These are phyloP conservation scores for Eimeria acervulina DNA, from an alignment of 169 alveolate species.

Conservation along the genomic window DNA sequence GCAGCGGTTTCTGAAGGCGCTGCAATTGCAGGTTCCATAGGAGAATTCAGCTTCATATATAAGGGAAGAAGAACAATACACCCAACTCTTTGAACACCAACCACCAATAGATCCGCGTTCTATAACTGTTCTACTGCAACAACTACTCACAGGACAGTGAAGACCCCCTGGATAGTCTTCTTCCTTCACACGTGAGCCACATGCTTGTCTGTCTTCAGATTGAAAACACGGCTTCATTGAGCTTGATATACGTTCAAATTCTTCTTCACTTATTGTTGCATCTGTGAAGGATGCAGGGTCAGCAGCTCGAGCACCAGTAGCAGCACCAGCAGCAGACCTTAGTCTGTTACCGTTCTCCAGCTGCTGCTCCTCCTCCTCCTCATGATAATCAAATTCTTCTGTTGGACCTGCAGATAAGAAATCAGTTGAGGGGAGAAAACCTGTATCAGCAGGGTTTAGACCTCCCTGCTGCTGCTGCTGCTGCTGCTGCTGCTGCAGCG, in stretches of 20 bases:
- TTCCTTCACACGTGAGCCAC: not conserved
- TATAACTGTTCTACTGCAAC: conserved; percentile 6
- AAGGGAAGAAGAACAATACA: not conserved
- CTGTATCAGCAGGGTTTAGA: too few species aligned
- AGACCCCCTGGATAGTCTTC: conserved; percentile 47
- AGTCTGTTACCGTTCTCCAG: too few species aligned
- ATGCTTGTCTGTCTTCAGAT: not conserved
- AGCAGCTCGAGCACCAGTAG: too few species aligned
- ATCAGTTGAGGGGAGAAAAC: too few species aligned
- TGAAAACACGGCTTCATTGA: conserved; percentile 9
- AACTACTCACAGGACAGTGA: not conserved
- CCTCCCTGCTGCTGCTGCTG: too few species aligned
- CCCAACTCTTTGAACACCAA: not conserved
- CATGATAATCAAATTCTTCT: too few species aligned
- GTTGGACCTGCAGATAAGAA: too few species aligned
- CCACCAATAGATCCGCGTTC: not conserved
- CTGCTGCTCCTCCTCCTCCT: too few species aligned
- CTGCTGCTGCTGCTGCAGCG: too few species aligned
- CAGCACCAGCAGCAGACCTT: too few species aligned
- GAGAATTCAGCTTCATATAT: not conserved
- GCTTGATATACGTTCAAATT: not conserved
- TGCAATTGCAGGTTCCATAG: conserved; percentile 22
- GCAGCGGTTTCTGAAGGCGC: not conserved
- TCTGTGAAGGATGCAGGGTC: not conserved
- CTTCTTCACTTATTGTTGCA: not conserved